These are phyloP conservation scores for Starmerella riodocensis DNA, from an alignment of 805 yeast genomes.

Conservation along the genomic window DNA sequence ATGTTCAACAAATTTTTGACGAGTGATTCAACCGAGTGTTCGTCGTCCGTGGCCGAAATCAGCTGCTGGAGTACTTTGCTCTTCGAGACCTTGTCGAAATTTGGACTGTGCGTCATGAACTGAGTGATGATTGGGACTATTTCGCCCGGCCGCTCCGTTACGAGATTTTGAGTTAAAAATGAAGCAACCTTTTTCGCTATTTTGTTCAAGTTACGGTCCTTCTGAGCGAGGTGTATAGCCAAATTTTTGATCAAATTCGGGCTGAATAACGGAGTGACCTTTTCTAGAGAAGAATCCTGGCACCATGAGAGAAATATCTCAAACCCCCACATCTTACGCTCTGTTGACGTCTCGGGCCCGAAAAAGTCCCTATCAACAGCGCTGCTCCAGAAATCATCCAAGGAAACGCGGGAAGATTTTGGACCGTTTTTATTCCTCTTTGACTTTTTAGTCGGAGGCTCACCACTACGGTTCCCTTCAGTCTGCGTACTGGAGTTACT, in stretches of 20 bases:
- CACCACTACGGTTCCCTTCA: conserved; percentile 10
- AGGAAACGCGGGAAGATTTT: conserved; percentile 16
- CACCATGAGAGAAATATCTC: conserved; percentile 49
- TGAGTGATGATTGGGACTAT: conserved; percentile 7
- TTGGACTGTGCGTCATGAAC: conserved; percentile 28
- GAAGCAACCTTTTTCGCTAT: conserved; percentile 44
- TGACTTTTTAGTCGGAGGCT: conserved; percentile 30
- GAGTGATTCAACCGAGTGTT: conserved; percentile 17
- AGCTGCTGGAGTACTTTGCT: conserved; percentile 47
- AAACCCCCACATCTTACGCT: conserved; percentile 77
- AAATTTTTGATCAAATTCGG: conserved; percentile 35
- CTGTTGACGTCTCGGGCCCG: conserved; percentile 62
- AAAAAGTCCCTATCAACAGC: conserved; percentile 73
- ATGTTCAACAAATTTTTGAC: conserved; percentile 18
- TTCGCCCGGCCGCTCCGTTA: conserved; percentile 3
- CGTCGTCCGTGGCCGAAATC: conserved; percentile 21
- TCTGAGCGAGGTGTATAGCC: conserved; percentile 61
- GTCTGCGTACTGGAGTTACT: background rate
- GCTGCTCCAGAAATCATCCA: conserved; percentile 63
- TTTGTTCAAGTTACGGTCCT: conserved; percentile 52
- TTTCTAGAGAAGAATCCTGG: conserved; percentile 21
- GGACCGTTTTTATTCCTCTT: conserved; percentile 28
- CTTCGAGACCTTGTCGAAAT: conserved; percentile 66
- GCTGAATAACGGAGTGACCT: conserved; percentile 21
- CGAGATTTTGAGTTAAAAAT: conserved; percentile 12